Percentiles rank a stretch among this genome's conserved stretches.
Evolutionary conservation across 257 asterid genomes (phyloP).

Genomic region (Primulina eburnea): DNA sequence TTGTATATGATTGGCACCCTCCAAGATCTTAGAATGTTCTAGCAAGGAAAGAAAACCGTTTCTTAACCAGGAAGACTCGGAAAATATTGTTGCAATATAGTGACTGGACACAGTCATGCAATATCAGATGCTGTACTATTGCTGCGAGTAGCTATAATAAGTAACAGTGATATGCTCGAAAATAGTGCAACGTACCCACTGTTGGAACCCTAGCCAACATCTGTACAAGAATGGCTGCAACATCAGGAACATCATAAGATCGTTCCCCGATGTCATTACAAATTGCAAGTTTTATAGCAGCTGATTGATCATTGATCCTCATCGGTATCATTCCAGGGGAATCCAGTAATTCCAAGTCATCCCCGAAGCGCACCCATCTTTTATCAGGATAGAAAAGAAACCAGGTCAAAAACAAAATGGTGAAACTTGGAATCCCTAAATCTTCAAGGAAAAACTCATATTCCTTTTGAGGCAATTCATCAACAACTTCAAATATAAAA

Average conservation of each 20-base stretch:
- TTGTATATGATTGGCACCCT: neutral
- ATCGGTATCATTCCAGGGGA: constrained; percentile 95
- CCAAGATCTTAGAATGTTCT: neutral
- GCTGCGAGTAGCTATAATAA: constrained; percentile 1
- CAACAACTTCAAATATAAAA: neutral
- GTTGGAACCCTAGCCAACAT: constrained; percentile 71
- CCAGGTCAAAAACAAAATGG: constrained; percentile 17
- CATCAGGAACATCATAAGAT: constrained; percentile 72
- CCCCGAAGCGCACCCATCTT: constrained; percentile 95
- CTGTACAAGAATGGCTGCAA: constrained; percentile 89
- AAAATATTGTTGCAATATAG: neutral
- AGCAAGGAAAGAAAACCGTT: neutral
- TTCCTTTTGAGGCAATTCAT: neutral
- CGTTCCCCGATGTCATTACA: constrained; percentile 97
- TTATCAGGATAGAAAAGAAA: constrained; percentile 20
- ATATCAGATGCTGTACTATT: neutral
- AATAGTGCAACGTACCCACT: constrained; percentile 49
- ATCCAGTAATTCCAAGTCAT: constrained; percentile 79
- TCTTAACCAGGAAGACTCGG: neutral
- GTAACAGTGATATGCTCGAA: neutral
- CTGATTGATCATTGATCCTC: constrained; percentile 88
- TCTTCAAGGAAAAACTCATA: neutral
- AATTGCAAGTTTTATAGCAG: constrained; percentile 89
- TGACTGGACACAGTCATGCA: neutral
- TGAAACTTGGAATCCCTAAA: neutral